phyloP scores from a whole-genome alignment of 352 stramenopile genomes.

The Phytophthora tubulina region DNA sequence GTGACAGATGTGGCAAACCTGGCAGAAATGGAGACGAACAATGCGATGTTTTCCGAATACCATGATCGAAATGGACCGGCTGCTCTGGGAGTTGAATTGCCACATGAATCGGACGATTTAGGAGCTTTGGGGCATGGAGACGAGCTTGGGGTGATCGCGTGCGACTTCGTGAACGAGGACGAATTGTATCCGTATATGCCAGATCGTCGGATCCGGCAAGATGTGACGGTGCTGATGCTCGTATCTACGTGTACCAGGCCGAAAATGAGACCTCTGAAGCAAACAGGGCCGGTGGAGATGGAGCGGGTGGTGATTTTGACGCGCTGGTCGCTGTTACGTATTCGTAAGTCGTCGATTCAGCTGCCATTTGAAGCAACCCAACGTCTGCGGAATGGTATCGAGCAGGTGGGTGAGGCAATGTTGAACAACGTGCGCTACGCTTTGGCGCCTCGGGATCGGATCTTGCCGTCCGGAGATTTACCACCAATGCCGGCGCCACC shows the following conservation, averaged over 20 bases:
- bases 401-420: constrained; percentile 46
- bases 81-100: constrained; percentile 34
- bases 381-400: constrained; percentile 42
- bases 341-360: constrained; percentile 34
- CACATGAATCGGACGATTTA: constrained; percentile 30
- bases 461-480: constrained; percentile 21
- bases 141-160: constrained; percentile 46
- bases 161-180: constrained; percentile 59
- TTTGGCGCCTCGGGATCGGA: constrained; percentile 22
- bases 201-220: constrained; percentile 42
- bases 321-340: constrained; percentile 45
- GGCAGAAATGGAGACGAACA: constrained; percentile 58
- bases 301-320: constrained; percentile 40
- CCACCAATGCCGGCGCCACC: background rate
- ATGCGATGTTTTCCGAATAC: constrained; percentile 52
- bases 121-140: constrained; percentile 29
- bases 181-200: constrained; percentile 46
- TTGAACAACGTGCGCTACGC: constrained; percentile 44
- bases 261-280: constrained; percentile 9
- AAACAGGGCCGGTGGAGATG: constrained; percentile 29
- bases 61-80: constrained; percentile 31
- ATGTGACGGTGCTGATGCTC: constrained; percentile 50
- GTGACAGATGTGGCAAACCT: constrained; percentile 47
- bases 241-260: constrained; percentile 37
- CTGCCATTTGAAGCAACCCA: constrained; percentile 35